Conservation (phyloP, 805 yeast genomes). For the Ogataea trehalophila region DNA sequence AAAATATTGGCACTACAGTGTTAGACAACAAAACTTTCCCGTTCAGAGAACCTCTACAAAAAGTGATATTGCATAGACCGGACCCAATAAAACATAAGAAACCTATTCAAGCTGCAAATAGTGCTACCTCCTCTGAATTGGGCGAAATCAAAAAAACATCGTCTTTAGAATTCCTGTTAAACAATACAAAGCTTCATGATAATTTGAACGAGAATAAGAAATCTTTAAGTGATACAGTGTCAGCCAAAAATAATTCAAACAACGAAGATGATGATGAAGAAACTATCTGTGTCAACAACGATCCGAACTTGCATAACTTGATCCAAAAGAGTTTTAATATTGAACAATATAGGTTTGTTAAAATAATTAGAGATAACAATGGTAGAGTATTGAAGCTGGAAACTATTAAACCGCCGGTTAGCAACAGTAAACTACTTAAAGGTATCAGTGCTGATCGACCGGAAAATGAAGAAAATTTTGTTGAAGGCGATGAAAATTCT, state of each 20-base stretch:
- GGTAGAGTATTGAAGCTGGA: constrained; percentile 37
- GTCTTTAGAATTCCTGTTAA: background rate
- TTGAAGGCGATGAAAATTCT: too few species aligned
- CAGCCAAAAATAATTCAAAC: background rate
- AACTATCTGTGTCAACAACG: background rate
- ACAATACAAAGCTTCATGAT: background rate
- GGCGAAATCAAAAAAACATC: background rate
- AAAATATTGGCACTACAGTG: background rate
- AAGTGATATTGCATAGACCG: background rate
- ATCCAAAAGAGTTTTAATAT: constrained; percentile 12
- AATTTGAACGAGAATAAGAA: background rate
- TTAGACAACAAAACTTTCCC: background rate
- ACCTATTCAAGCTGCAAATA: background rate
- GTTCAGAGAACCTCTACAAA: constrained; percentile 1
- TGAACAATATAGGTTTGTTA: constrained; percentile 30
- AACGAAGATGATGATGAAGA: background rate
- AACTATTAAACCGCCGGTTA: constrained; percentile 19
- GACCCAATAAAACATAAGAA: background rate
- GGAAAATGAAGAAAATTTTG: constrained; percentile 1
- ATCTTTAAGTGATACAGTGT: background rate
- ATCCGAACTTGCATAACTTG: constrained; percentile 16
- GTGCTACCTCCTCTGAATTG: background rate
- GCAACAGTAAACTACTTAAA: too few species aligned
- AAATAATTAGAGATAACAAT: constrained; percentile 34
- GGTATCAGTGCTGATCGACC: background rate